Percentiles rank a stretch among this genome's conserved stretches.
phyloP scores from a whole-genome alignment of 1,284 basidiomycete genomes.

The Apiotrichum sp. region DNA sequence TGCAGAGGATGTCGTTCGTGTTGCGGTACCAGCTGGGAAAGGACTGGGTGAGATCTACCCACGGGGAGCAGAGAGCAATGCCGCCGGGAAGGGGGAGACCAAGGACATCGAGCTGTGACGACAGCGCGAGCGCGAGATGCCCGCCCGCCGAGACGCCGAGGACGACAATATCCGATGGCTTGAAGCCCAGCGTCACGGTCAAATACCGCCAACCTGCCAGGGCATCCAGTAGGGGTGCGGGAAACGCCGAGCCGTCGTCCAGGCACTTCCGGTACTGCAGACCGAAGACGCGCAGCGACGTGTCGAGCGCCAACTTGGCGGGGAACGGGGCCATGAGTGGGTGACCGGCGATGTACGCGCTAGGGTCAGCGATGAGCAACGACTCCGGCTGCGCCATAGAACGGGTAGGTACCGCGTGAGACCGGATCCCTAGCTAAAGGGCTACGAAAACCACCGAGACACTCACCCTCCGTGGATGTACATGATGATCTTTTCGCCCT shows the following conservation, averaged over 20 bases:
- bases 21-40: constrained; percentile 12
- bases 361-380: constrained; percentile 1
- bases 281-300: constrained; percentile 12
- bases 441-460: neutral
- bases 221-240: constrained; percentile 56
- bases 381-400: no score
- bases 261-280: constrained; percentile 24
- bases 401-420: no score
- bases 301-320: constrained; percentile 11
- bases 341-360: constrained; percentile 23
- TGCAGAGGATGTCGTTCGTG: constrained; percentile 12
- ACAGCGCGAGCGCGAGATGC: constrained; percentile 54
- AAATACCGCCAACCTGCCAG: constrained; percentile 58
- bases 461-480: constrained; percentile 31
- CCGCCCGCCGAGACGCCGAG: constrained; percentile 64
- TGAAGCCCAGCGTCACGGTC: constrained; percentile 47
- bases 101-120: constrained; percentile 22
- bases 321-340: constrained; percentile 21
- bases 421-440: neutral
- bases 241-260: constrained; percentile 47
- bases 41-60: constrained; percentile 50
- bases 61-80: constrained; percentile 54
- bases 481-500: constrained; percentile 20
- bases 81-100: constrained; percentile 47
- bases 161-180: constrained; percentile 54